A percentile compares a stretch with the other conserved stretches of the same genome.
These are phyloP conservation scores for Rubia peregrina DNA, from an alignment of 305 asterid genomes.

Conservation along the genomic window DNA sequence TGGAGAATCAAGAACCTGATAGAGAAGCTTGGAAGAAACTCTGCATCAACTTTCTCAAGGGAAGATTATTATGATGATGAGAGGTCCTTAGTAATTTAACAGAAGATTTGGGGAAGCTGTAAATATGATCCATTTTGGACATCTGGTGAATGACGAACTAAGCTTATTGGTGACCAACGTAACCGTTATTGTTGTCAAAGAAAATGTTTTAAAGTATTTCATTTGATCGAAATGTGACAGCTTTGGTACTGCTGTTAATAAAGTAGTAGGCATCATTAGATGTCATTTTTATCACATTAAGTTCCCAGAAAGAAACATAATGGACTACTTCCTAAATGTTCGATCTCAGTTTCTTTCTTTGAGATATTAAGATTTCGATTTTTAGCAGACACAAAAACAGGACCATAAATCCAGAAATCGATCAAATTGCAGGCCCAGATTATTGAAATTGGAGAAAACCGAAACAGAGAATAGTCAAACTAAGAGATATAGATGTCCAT, in stretches of 20 bases:
- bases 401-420: no score
- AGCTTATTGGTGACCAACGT: not conserved
- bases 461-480: not conserved
- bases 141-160: not conserved
- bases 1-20: slow-evolving; percentile 48
- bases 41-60: slow-evolving; percentile 70
- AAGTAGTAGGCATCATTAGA: not conserved
- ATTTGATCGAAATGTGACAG: not conserved
- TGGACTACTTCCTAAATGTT: not conserved
- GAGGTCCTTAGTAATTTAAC: not conserved
- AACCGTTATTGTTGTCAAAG: not conserved
- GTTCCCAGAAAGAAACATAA: not conserved
- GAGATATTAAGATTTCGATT: no score
- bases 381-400: no score
- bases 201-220: no score
- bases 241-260: not conserved
- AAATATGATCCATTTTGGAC: not conserved
- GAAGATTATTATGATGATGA: slow-evolving; percentile 37
- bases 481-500: not conserved
- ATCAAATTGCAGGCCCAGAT: not conserved
- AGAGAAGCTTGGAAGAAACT: slow-evolving; percentile 61
- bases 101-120: not conserved
- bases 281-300: not conserved
- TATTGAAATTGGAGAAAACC: not conserved
- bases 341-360: no score